phyloP scores from a whole-genome alignment of 1,284 basidiomycete species.

The Tremellales sp. region DNA sequence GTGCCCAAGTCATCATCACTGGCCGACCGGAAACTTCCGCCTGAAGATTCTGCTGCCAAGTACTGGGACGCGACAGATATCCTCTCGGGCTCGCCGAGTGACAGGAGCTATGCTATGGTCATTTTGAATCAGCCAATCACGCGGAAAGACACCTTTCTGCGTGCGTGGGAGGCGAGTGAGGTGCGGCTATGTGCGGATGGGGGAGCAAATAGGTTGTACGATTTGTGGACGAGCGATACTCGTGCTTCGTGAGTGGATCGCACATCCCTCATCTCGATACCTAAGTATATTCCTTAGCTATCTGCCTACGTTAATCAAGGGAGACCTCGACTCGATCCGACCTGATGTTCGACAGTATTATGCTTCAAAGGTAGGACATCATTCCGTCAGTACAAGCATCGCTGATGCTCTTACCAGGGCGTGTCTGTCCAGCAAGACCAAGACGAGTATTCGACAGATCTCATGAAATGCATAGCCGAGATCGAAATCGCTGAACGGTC shows the following conservation, averaged over 20 bases:
- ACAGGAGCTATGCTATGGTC: conserved; percentile 61
- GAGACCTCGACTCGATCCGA: conserved; percentile 86
- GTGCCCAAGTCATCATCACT: background rate
- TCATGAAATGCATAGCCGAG: conserved; percentile 81
- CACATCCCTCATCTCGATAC: background rate
- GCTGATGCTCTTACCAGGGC: conserved; percentile 51
- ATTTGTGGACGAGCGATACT: conserved; percentile 53
- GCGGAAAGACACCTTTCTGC: conserved; percentile 55
- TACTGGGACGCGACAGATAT: conserved; percentile 12
- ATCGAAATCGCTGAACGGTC: conserved; percentile 55
- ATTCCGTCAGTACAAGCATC: background rate
- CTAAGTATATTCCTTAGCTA: conserved; percentile 51
- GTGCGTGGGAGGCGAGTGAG: conserved; percentile 64
- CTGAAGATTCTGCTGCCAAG: background rate
- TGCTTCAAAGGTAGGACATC: conserved; percentile 53
- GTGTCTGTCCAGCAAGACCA: conserved; percentile 65
- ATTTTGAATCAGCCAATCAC: conserved; percentile 86
- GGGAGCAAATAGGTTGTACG: conserved; percentile 82
- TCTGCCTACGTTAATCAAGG: conserved; percentile 81
- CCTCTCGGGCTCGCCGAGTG: conserved; percentile 8
- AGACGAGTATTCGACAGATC: conserved; percentile 82
- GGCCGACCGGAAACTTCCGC: background rate
- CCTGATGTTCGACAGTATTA: conserved; percentile 71
- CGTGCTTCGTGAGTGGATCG: conserved; percentile 11
- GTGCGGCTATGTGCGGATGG: conserved; percentile 77